Evolutionary conservation across 2,329 filamentous ascomycete genomes (phyloP).

Genomic region (Curvularia sp.): DNA sequence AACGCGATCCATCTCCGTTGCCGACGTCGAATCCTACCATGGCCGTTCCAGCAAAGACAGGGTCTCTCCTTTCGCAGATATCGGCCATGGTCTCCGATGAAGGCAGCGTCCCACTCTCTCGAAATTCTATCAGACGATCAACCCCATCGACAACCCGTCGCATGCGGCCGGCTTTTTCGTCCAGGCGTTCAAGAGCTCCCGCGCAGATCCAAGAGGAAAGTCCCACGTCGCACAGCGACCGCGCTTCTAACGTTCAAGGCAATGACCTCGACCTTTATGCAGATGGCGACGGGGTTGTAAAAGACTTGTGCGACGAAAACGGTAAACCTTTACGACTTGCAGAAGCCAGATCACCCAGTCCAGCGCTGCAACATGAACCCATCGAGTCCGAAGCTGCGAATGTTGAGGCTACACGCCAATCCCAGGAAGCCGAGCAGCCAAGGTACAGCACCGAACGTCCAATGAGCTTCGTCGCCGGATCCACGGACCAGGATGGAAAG

Average conservation of each 20-base stretch:
- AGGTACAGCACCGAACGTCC: conserved; percentile 45
- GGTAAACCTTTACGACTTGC: conserved; percentile 39
- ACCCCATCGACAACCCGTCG: conserved; percentile 40
- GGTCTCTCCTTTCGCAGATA: conserved; percentile 47
- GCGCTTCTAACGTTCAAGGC: conserved; percentile 25
- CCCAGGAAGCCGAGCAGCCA: conserved; percentile 29
- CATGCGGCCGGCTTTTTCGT: conserved; percentile 34
- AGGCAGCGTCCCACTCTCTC: conserved; percentile 36
- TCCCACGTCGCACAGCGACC: conserved; percentile 22
- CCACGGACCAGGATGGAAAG: conserved; percentile 43
- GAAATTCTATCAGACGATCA: conserved; percentile 39
- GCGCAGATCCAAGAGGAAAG: conserved; percentile 36
- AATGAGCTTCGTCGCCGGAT: conserved; percentile 49
- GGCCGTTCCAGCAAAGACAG: conserved; percentile 38
- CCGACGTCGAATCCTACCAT: conserved; percentile 21
- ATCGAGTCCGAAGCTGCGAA: conserved; percentile 9
- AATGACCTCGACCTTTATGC: conserved; percentile 48
- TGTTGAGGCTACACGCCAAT: conserved; percentile 12
- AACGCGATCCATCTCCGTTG: conserved; percentile 23
- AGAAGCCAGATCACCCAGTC: conserved; percentile 13
- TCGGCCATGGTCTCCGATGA: conserved; percentile 47
- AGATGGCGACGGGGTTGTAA: conserved; percentile 48
- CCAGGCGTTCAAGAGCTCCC: conserved; percentile 26
- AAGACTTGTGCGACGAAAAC: conserved; percentile 40
- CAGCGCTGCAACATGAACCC: conserved; percentile 17